Evolutionary conservation across 2,329 filamentous ascomycete genomes (phyloP).

Genomic region (Furcasterigmium furcatum): DNA sequence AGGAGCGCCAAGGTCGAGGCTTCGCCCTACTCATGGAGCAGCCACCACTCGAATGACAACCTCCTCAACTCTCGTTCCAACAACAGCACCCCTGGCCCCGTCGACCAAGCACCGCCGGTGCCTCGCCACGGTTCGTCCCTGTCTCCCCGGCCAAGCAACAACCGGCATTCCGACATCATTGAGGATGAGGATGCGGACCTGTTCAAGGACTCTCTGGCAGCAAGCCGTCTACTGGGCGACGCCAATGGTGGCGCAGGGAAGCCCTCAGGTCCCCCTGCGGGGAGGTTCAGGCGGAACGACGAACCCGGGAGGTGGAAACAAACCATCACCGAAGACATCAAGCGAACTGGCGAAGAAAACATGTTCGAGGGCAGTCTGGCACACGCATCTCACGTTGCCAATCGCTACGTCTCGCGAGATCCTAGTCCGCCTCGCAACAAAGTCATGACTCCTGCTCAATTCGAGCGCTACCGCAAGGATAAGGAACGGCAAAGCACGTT

Average conservation of each 20-base stretch:
- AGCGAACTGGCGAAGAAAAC: slow-evolving; percentile 46
- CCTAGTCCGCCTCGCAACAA: slow-evolving; percentile 56
- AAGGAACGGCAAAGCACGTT: slow-evolving; percentile 56
- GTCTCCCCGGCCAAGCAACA: slow-evolving; percentile 21
- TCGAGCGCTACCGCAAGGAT: slow-evolving; percentile 76
- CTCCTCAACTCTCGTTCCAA: slow-evolving; percentile 35
- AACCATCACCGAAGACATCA: slow-evolving; percentile 16
- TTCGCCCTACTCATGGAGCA: slow-evolving; percentile 47
- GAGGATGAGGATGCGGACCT: slow-evolving; percentile 53
- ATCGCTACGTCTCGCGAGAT: slow-evolving; percentile 29
- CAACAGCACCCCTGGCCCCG: slow-evolving; percentile 20
- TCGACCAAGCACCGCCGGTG: slow-evolving; percentile 35
- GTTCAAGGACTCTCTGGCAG: slow-evolving; percentile 48
- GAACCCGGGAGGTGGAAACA: slow-evolving; percentile 27
- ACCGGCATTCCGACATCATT: slow-evolving; percentile 30
- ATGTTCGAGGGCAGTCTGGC: slow-evolving; percentile 48
- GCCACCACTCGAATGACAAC: slow-evolving; percentile 47
- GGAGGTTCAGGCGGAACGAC: slow-evolving; percentile 35
- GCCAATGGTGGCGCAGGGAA: background rate
- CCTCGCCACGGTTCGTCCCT: slow-evolving; percentile 32
- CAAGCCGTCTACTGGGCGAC: slow-evolving; percentile 40
- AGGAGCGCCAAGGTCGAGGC: slow-evolving; percentile 37
- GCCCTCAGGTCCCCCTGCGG: slow-evolving; percentile 10
- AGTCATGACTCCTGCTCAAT: slow-evolving; percentile 87
- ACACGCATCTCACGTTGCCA: slow-evolving; percentile 30